Base-by-base conservation (phyloP, 352 stramenopile species). In the Globisporangium polare region DNA sequence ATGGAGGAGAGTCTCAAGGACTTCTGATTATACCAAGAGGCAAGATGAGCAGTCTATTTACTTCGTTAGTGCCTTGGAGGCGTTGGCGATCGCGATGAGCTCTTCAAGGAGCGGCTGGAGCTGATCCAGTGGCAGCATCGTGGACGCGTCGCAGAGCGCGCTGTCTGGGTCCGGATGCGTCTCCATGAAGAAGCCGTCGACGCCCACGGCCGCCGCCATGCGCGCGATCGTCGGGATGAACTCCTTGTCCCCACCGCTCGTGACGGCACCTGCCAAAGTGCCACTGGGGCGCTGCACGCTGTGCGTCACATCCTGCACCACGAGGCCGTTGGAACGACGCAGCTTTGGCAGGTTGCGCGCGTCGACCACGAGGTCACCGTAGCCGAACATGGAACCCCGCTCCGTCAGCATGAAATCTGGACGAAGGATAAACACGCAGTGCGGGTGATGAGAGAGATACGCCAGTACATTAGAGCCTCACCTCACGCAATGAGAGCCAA, bases 131-230 rank as follows among this genome's bases (percentile, higher is more conserved):
- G 80, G 83, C 26, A 91, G 62, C 84, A 92, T 92, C 35, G 80
- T 94, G 22, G 83, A 71, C 9, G 70, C 74, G 35, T 95, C 86
- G 49, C 83, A 92, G 7, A 90, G 70, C 10, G 83, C 86, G 1
- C 65, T 62, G 3, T 66, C 68, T 17, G 83, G 84, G 29, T 90
- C 66, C n/a, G 86, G 84, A 49, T 95, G 83, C n/a, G 86, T 95
- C 69, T 95, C 87, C 53, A 96, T 79, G 73, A 96, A 96, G 59
- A 96, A 90, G 3, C 87, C 88, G 55, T 95, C 77, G n/a, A 94
- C 87, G 31, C 88, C 87, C 10, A 94, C 86, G 8, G 87, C 87
- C 2, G 84, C 84, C 6, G 88, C 86, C 78, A 94, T 87, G 51
- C 83, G 78, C 7, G 87, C 85, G 53, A 96, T 95, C 6, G 86